Percentiles rank a stretch among this genome's conserved stretches.
phyloP scores from a whole-genome alignment of 116 monocot genomes.

The Iris pallida region DNA sequence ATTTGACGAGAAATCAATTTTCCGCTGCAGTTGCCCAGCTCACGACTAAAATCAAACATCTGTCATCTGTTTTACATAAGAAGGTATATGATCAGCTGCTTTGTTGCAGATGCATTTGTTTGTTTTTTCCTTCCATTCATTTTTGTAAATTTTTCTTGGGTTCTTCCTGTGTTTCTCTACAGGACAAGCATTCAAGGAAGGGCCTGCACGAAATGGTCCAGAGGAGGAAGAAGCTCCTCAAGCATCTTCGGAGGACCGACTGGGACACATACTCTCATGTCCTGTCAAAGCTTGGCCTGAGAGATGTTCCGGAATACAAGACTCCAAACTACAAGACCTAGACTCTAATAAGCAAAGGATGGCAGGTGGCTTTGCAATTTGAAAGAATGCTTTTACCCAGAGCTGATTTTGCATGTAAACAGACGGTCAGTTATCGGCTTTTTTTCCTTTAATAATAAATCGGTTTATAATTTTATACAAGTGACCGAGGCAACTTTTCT shows the following conservation, averaged over 20 bases:
- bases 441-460: too few relatives aligned
- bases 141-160: background rate
- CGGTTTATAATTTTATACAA: too few relatives aligned
- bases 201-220: conserved; percentile 93
- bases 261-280: conserved; percentile 92
- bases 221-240: conserved; percentile 80
- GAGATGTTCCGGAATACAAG: conserved; percentile 60
- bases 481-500: too few relatives aligned
- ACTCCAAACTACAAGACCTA: conserved; percentile 32
- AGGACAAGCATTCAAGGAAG: conserved; percentile 94
- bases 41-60: conserved; percentile 90
- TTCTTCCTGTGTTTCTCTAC: background rate
- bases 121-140: background rate
- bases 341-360: too few relatives aligned
- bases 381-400: too few relatives aligned
- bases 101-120: background rate
- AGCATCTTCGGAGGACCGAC: conserved; percentile 85
- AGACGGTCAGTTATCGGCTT: too few relatives aligned
- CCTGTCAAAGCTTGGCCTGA: conserved; percentile 67
- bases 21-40: conserved; percentile 75
- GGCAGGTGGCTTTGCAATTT: too few relatives aligned
- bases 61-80: conserved; percentile 70
- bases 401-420: too few relatives aligned
- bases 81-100: conserved; percentile 39
- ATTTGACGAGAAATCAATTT: background rate